Conservation (phyloP, 225 moss, liverwort and hornwort species). For the Antitrichia curtipendula region DNA sequence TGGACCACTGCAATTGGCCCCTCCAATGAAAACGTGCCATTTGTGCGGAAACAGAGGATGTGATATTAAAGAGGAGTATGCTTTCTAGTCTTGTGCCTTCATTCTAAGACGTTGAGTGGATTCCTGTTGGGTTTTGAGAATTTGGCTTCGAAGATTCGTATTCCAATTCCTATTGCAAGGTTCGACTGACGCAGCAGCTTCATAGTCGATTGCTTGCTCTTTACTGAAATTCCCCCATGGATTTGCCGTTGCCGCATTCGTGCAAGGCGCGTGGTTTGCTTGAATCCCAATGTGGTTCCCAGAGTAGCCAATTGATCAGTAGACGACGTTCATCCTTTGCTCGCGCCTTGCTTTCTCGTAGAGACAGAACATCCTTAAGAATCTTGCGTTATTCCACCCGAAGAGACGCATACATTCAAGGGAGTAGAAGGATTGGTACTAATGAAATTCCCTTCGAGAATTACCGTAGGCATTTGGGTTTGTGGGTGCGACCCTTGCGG, state of each 20-base stretch:
- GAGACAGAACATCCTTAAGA: background rate
- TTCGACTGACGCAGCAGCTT: background rate
- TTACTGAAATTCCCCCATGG: background rate
- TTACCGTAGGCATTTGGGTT: background rate
- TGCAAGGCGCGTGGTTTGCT: background rate
- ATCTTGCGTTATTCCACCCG: background rate
- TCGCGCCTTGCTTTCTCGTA: background rate
- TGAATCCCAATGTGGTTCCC: background rate
- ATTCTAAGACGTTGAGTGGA: background rate
- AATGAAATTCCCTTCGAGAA: background rate
- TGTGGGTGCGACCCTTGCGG: background rate
- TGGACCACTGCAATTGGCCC: background rate
- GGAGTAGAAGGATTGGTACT: background rate
- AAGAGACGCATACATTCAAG: background rate
- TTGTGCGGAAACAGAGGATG: background rate
- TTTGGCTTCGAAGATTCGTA: background rate
- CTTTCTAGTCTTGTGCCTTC: background rate
- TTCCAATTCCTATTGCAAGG: background rate
- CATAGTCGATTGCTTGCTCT: background rate
- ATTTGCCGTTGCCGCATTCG: background rate
- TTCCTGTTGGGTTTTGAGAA: background rate
- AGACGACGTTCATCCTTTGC: background rate
- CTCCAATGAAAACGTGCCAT: background rate
- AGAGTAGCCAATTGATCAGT: background rate
- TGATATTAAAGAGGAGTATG: background rate